phyloP scores from a whole-genome alignment of 2,329 filamentous ascomycete species.

The Penicillium sp. region DNA sequence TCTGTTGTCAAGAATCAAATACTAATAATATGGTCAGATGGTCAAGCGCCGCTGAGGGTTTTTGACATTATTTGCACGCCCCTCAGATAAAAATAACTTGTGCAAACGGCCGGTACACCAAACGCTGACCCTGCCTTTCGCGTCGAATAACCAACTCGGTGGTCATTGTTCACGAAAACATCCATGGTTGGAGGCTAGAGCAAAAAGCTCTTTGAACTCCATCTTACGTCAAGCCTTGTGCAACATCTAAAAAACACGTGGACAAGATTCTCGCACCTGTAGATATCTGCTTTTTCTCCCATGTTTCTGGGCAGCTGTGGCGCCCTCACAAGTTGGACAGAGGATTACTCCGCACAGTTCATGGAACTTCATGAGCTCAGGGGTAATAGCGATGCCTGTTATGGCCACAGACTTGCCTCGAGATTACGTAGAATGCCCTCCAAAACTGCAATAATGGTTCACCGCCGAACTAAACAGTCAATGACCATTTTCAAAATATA shows the following conservation, averaged over 20 bases:
- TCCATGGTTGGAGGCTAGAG: too few relatives aligned
- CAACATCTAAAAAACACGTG: conserved; percentile 3
- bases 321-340: too few relatives aligned
- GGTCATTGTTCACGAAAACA: too few relatives aligned
- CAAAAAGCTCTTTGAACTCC: background rate
- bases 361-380: background rate
- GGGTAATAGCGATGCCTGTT: background rate
- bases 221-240: background rate
- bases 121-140: background rate
- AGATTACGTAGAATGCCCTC: background rate
- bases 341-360: background rate
- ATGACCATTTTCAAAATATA: background rate
- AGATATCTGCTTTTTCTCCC: background rate
- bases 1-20: background rate
- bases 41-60: background rate
- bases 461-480: background rate
- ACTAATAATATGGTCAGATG: background rate
- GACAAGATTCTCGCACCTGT: background rate
- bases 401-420: background rate
- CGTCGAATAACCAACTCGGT: background rate
- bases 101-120: background rate
- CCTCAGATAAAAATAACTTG: background rate
- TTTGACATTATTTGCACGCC: background rate
- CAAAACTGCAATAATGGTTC: background rate
- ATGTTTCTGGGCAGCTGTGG: background rate